Conservation (phyloP, 257 asterid genomes). For the Cruciata laevipes region DNA sequence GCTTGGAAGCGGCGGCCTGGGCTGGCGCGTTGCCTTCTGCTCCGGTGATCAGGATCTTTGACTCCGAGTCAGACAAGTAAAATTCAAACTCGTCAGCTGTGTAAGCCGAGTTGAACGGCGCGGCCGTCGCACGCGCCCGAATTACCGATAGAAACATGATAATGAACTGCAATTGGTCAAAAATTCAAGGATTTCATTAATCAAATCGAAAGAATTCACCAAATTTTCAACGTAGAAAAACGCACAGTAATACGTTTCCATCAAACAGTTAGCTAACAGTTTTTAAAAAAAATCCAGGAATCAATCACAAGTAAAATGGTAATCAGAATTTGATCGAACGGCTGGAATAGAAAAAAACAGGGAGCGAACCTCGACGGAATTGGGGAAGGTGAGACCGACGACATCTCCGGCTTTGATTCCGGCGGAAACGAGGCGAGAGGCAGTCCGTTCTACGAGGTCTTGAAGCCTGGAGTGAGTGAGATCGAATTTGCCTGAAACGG, state of each 20-base stretch:
- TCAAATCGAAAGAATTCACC: background rate
- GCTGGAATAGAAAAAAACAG: too few relatives aligned
- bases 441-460: slow-evolving; percentile 57
- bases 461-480: slow-evolving; percentile 53
- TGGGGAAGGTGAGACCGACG: slow-evolving; percentile 90
- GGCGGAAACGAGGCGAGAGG: slow-evolving; percentile 62
- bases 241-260: background rate
- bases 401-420: slow-evolving; percentile 77
- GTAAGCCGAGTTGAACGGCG: slow-evolving; percentile 96
- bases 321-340: too few relatives aligned
- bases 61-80: slow-evolving; percentile 81
- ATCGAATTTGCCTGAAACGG: slow-evolving; percentile 62
- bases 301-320: background rate
- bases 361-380: slow-evolving; percentile 64
- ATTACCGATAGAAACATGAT: slow-evolving; percentile 75
- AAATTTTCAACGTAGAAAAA: background rate
- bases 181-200: background rate
- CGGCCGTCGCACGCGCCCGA: slow-evolving; percentile 87
- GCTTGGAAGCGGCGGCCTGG: slow-evolving; percentile 84
- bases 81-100: slow-evolving; percentile 91
- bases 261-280: background rate
- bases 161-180: slow-evolving; percentile 51
- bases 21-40: slow-evolving; percentile 84
- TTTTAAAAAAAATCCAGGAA: background rate
- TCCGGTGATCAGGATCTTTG: slow-evolving; percentile 61